Conservation (phyloP, 805 yeast genomes). For the Saccharomycopsis sp. region DNA sequence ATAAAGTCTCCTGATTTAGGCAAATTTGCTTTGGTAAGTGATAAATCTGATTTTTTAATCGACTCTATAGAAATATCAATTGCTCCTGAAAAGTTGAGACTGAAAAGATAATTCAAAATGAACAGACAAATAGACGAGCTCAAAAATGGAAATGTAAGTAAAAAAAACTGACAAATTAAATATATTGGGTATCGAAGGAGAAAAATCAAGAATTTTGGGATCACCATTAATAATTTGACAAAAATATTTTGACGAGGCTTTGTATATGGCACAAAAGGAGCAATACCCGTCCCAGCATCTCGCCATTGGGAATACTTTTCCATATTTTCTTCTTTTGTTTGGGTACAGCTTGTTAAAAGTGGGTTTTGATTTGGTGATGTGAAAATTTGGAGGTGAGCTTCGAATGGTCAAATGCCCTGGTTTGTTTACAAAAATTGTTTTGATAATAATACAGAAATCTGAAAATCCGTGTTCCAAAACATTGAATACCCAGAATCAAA, state of each 20-base stretch:
- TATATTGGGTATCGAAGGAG: slow-evolving; percentile 19
- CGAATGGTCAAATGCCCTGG: no score
- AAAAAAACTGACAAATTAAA: slow-evolving; percentile 11
- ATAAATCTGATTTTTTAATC: slow-evolving; percentile 28
- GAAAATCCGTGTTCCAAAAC: no score
- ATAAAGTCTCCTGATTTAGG: slow-evolving; percentile 32
- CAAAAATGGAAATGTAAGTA: slow-evolving; percentile 18
- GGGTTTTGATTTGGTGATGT: no score
- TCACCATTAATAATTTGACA: neutral
- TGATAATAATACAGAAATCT: no score
- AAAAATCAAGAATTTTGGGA: slow-evolving; percentile 22
- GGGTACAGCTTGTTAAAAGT: no score
- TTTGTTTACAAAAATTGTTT: no score
- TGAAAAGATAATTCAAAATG: slow-evolving; percentile 25
- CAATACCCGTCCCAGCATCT: slow-evolving; percentile 88
- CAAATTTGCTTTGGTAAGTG: slow-evolving; percentile 21
- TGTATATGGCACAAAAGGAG: slow-evolving; percentile 64
- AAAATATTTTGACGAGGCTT: slow-evolving; percentile 9
- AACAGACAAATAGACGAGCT: slow-evolving; percentile 18
- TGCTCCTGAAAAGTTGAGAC: slow-evolving; percentile 30
- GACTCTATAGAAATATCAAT: slow-evolving; percentile 35
- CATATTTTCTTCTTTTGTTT: no score
- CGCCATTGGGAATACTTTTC: slow-evolving; percentile 79
- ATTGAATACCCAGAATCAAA: no score
- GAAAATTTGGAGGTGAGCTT: no score